Percentiles rank a stretch among this genome's conserved stretches.
These are phyloP conservation scores for Cyberlindnera suaveolens DNA, from an alignment of 805 yeast genomes.

Conservation along the genomic window DNA sequence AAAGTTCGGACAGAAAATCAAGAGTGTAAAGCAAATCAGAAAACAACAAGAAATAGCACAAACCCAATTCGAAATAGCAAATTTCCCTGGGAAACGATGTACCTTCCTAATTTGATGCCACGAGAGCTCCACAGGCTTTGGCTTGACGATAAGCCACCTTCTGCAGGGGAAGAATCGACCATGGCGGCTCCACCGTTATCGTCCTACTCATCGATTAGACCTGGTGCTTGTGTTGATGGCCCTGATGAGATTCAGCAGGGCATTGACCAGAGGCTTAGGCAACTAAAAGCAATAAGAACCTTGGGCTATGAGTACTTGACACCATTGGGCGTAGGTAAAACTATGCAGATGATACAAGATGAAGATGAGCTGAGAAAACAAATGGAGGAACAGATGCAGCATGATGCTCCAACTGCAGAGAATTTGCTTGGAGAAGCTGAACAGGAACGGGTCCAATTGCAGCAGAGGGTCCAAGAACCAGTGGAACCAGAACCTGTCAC, in stretches of 20 bases:
- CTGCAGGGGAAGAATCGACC: conserved; percentile 3
- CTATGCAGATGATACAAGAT: conserved; percentile 36
- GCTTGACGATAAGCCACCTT: conserved; percentile 20
- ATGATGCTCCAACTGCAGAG: conserved; percentile 23
- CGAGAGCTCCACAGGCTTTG: conserved; percentile 41
- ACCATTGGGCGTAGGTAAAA: conserved; percentile 57
- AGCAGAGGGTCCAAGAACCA: background rate
- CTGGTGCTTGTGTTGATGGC: conserved; percentile 24
- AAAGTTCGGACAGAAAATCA: background rate
- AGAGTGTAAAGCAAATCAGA: background rate
- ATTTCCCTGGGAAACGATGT: conserved; percentile 28
- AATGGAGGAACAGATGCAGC: conserved; percentile 22
- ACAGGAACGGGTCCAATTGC: background rate
- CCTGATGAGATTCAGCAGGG: conserved; percentile 6
- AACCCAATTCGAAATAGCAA: background rate
- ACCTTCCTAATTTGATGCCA: conserved; percentile 40
- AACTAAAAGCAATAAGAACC: conserved; percentile 30
- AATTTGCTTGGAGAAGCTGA: conserved; percentile 27
- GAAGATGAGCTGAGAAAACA: conserved; percentile 24
- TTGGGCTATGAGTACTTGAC: conserved; percentile 43
- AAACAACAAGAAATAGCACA: background rate
- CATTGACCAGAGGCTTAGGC: conserved; percentile 11
- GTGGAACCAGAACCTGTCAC: too few species aligned
- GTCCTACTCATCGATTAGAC: conserved; percentile 44
- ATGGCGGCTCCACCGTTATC: conserved; percentile 46